phyloP scores from a whole-genome alignment of 768 basidiomycete species.

The Serendipita sp. region DNA sequence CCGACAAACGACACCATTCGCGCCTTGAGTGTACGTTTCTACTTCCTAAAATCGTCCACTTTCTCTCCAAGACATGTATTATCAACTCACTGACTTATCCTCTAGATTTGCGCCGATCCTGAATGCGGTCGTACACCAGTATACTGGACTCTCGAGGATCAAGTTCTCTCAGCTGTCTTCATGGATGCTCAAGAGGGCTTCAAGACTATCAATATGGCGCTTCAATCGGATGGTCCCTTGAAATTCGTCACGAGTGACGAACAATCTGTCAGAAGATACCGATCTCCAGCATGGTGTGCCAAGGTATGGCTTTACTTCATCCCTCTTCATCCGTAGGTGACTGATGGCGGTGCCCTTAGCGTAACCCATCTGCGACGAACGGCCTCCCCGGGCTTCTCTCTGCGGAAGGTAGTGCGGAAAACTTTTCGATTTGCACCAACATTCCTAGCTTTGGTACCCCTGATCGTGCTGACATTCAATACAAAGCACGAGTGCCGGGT shows the following conservation, averaged over 20 bases:
- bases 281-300: neutral
- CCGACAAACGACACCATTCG: neutral
- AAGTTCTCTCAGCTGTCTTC: neutral
- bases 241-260: neutral
- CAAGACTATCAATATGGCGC: neutral
- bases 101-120: neutral
- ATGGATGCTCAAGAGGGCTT: neutral
- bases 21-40: neutral
- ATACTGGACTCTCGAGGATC: neutral
- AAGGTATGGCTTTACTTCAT: neutral
- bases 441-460: neutral
- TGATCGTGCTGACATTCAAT: neutral
- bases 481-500: neutral
- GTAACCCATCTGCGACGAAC: neutral
- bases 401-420: neutral
- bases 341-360: neutral
- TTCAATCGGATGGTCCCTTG: neutral
- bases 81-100: neutral
- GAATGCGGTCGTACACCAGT: neutral
- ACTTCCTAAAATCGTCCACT: neutral
- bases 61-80: too few species aligned
- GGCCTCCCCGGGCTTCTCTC: neutral
- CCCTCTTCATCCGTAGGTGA: too few species aligned
- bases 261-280: neutral
- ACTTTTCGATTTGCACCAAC: slow-evolving; percentile 1